A percentile compares a stretch with the other conserved stretches of the same genome.
phyloP scores from a whole-genome alignment of 176 grass and related monocot species.

The Rhynchospora breviuscula region DNA sequence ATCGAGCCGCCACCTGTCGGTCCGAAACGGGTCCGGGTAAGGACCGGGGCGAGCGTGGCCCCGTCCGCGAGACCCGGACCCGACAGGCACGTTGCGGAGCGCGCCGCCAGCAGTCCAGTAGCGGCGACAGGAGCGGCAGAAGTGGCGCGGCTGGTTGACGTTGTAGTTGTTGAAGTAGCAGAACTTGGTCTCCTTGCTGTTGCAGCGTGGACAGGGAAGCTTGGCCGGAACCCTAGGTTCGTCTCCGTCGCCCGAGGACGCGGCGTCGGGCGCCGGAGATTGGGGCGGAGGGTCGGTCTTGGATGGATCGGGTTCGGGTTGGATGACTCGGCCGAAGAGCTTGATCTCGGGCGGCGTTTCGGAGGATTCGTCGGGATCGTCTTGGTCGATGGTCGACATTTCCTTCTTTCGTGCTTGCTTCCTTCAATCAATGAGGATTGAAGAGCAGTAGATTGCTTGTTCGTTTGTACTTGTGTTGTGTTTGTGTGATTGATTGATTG shows the following conservation, averaged over 20 bases:
- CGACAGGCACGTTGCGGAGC: conserved; percentile 69
- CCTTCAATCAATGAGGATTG: not conserved
- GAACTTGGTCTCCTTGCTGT: conserved; percentile 98
- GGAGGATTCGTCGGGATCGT: conserved; percentile 22
- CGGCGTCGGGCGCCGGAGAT: not conserved
- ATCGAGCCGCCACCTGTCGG: not conserved
- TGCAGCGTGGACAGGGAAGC: conserved; percentile 76
- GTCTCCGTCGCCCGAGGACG: conserved; percentile 9
- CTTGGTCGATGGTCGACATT: conserved; percentile 7
- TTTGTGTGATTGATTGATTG: not conserved
- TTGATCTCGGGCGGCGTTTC: conserved; percentile 48
- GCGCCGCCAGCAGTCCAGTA: conserved; percentile 97
- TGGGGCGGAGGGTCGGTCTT: conserved; percentile 3
- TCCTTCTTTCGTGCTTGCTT: not conserved
- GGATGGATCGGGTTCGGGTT: not conserved
- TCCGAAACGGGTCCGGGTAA: conserved; percentile 4
- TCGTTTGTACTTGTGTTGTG: too few species aligned
- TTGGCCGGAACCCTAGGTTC: conserved; percentile 16
- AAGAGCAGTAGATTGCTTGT: not conserved
- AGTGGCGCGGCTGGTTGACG: conserved; percentile 96
- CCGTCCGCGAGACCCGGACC: conserved; percentile 52
- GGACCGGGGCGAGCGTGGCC: conserved; percentile 41
- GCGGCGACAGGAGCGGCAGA: conserved; percentile 88
- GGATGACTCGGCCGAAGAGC: conserved; percentile 68
- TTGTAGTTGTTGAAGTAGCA: conserved; percentile 99